phyloP scores from a whole-genome alignment of 139 green algal species.

The Ulvella scutata region DNA sequence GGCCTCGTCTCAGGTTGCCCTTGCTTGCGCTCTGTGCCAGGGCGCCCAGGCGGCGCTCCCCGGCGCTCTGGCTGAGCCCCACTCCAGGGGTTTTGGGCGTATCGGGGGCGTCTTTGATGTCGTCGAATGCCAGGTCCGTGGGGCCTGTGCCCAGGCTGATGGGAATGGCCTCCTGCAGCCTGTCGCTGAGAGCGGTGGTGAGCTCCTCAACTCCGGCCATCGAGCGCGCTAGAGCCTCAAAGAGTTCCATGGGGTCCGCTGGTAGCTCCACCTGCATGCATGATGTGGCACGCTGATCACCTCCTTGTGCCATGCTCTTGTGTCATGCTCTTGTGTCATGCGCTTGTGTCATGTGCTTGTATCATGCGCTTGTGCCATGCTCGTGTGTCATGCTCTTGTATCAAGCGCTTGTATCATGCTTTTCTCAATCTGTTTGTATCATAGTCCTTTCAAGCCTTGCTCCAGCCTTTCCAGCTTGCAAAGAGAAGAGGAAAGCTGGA shows the following conservation, averaged over 20 bases:
- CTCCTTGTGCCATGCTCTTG: no score
- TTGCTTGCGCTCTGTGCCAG: not conserved
- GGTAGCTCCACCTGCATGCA: constrained; percentile 39
- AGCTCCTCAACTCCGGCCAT: not conserved
- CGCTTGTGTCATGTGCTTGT: no score
- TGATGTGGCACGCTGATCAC: no score
- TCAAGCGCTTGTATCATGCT: no score
- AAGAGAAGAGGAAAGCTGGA: no score
- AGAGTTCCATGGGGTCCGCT: constrained; percentile 38
- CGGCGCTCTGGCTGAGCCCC: not conserved
- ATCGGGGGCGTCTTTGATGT: not conserved
- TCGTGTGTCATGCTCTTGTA: no score
- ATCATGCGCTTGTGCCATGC: no score
- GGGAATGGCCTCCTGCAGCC: not conserved
- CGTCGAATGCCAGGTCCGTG: not conserved
- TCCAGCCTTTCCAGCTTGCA: no score
- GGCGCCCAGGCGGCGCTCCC: not conserved
- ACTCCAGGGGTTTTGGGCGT: no score
- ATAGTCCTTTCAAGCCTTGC: no score
- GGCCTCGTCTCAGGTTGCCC: not conserved
- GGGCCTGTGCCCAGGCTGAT: not conserved
- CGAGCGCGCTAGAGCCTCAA: constrained; percentile 10
- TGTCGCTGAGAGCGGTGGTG: not conserved
- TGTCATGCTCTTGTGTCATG: no score
- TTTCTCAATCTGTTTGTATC: no score